Evolutionary conservation across 2,329 filamentous ascomycete species (phyloP), one percentile per base, ranked within the genome.

Genomic region (Xylaria sp.): DNA sequence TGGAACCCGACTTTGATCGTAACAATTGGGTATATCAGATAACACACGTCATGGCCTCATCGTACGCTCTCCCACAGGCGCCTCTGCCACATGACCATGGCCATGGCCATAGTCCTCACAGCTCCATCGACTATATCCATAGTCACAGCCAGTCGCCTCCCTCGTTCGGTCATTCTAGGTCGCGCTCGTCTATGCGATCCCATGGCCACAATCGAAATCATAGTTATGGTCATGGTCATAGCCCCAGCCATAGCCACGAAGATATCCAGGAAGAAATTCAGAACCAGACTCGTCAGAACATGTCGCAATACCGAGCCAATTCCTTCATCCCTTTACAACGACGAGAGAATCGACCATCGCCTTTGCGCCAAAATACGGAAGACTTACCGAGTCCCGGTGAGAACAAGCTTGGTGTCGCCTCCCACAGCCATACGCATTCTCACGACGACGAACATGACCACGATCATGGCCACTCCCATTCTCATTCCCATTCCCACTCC

Each of bases 21-120:
- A 56, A 18, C 55, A 60, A 41, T 34, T 44, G 15, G 48, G 58
- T 15, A 51, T 12, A 56, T 15, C 54, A 48, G 52, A n/a, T 52
- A 34, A 61, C 41, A 37, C 31, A 63, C 60, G 79, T 67, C 66
- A 87, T 87, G 84, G 82, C 84, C 69, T 84, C 86, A 46, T 84
- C 87, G 25, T 89, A 87, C 76, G 81, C 83, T 61, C 78, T 89
- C 64, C 87, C 87, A n/a, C 82, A 85, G 44, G 82, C 85, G 44
- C 81, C 84, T 48, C 77, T 87, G 55, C 83, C 84, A 62, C 84
- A 84, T 72, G 61, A 50, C 31, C 79, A 80, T 64, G 82, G 63
- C 31, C 79, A 80, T 64, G 82, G 63, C 58, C 79, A 80, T 60
- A 71, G 46, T 25, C 67, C 67, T 28, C 72, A 73, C 37, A 60